Evolutionary conservation across 2,329 filamentous ascomycete genomes (phyloP), one percentile per base, ranked within the genome.

Genomic region (Exophiala bonariae): DNA sequence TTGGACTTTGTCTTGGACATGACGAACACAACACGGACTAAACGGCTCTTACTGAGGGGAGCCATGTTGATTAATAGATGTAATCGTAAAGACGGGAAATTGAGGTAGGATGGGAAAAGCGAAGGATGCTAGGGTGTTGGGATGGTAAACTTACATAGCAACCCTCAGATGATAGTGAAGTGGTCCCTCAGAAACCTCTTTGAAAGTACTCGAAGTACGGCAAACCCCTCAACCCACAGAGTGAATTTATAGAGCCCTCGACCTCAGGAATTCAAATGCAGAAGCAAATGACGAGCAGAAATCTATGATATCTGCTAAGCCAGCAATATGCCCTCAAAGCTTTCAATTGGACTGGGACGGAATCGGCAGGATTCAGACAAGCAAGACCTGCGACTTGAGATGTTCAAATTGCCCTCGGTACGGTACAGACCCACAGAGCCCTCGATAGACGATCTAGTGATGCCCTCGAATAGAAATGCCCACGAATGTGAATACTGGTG

Each of bases 1-100:
- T 74, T 72, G 45, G 68, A 66, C 64, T 74, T 74, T 37, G 70
- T 70, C 64, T 75, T 74, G 39, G 70, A 72, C 68, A 72, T 72
- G 58, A 60, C n/a, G n/a, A n/a, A n/a, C n/a, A n/a, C n/a, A n/a
- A n/a, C n/a, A n/a, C n/a, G n/a, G n/a, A n/a, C n/a, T n/a, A n/a
- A n/a, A n/a, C n/a, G n/a, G n/a, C n/a, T n/a, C n/a, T n/a, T n/a
- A n/a, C n/a, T n/a, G n/a, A n/a, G n/a, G n/a, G n/a, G n/a, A n/a
- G n/a, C n/a, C n/a, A n/a, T n/a, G n/a, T n/a, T n/a, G n/a, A n/a
- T n/a, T n/a, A n/a, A n/a, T n/a, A n/a, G n/a, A n/a, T 60, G 62
- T 35, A 20, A 22, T 36, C 39, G 44, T 33, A 56, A 44, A 51
- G 50, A 41, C 3, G 9, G n/a, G n/a, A n/a, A n/a, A n/a, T n/a